These are phyloP conservation scores for Rhynchospora tenuis DNA, from an alignment of 176 grass and related monocot species.

Conservation along the genomic window DNA sequence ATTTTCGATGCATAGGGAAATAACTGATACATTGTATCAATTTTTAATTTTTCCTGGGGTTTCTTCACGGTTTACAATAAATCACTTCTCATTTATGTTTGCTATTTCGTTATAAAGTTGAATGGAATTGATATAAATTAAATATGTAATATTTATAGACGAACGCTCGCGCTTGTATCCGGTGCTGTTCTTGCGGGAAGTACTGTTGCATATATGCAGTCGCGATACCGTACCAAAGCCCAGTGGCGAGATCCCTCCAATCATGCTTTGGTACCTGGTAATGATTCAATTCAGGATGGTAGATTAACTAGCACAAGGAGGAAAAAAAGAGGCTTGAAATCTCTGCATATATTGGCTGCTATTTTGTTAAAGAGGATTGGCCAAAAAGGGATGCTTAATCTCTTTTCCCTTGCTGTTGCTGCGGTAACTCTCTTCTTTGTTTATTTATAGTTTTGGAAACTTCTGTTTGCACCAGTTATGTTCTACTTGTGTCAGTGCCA, in stretches of 20 bases:
- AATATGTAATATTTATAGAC: conserved; percentile 40
- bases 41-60: background rate
- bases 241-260: background rate
- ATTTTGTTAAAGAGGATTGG: conserved; percentile 84
- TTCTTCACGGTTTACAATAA: background rate
- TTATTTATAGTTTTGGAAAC: background rate
- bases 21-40: background rate
- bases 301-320: conserved; percentile 24
- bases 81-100: conserved; percentile 7
- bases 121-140: background rate
- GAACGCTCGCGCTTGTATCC: conserved; percentile 60
- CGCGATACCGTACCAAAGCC: conserved; percentile 26
- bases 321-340: conserved; percentile 50
- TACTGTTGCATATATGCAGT: conserved; percentile 62
- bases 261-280: conserved; percentile 13
- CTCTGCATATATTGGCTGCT: conserved; percentile 76
- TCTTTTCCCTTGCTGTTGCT: conserved; percentile 55
- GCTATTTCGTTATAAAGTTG: background rate
- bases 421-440: conserved; percentile 39
- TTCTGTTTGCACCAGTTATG: background rate
- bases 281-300: conserved; percentile 29
- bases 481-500: background rate
- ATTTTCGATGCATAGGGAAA: background rate
- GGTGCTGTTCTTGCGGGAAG: conserved; percentile 78
- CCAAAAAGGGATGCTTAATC: conserved; percentile 51